These are phyloP conservation scores for Erodium texanum DNA, from an alignment of 441 rosid species.

Conservation along the genomic window DNA sequence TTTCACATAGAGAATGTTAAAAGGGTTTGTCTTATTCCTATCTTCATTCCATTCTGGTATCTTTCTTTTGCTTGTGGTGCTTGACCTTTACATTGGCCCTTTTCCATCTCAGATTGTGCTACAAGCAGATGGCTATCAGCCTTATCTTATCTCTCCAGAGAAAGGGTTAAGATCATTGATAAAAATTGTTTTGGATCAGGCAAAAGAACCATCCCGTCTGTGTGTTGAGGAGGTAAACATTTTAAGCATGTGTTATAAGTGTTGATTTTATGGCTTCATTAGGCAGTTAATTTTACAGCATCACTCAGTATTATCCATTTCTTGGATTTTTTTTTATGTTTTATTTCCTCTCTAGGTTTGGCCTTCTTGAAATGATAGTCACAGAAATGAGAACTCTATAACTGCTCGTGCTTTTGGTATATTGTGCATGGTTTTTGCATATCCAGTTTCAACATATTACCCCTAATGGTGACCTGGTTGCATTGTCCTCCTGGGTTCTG, in stretches of 20 bases:
- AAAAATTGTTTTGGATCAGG: conserved; percentile 85
- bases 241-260: neutral
- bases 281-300: neutral
- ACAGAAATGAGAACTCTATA: neutral
- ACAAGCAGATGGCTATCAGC: conserved; percentile 98
- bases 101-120: conserved; percentile 58
- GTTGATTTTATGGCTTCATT: neutral
- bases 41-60: conserved; percentile 3
- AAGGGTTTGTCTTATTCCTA: conserved; percentile 41
- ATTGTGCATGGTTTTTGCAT: neutral
- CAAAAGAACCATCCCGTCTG: conserved; percentile 86
- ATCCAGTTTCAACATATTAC: neutral
- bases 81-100: conserved; percentile 15
- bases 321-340: neutral
- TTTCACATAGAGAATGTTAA: conserved; percentile 81
- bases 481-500: neutral
- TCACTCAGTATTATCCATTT: neutral
- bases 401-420: neutral
- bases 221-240: conserved; percentile 76
- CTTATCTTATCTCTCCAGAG: conserved; percentile 95
- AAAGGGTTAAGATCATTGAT: conserved; percentile 90
- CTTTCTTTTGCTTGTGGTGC: conserved; percentile 15
- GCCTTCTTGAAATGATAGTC: neutral
- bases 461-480: neutral
- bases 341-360: neutral